phyloP scores from a whole-genome alignment of 2,329 filamentous ascomycete genomes.

The Microdochium nivale region DNA sequence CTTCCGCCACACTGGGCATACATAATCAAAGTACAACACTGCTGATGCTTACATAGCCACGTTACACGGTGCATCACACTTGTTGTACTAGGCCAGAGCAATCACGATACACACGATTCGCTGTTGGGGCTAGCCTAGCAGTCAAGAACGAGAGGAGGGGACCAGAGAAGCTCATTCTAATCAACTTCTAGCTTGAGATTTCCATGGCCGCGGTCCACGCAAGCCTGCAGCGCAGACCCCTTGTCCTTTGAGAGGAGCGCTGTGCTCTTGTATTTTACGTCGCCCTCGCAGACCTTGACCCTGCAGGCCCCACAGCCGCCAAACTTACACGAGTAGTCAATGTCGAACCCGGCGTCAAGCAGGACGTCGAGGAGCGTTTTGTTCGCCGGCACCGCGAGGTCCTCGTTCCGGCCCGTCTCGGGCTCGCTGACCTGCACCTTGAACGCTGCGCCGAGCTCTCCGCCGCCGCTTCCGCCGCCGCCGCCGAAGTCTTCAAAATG shows the following conservation, averaged over 20 bases:
- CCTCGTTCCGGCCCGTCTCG: neutral
- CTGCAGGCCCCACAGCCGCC: conserved; percentile 34
- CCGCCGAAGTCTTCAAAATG: conserved; percentile 1
- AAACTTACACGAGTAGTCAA: conserved; percentile 31
- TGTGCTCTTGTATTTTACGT: conserved; percentile 28
- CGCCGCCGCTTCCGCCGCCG: neutral
- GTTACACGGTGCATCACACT: too few relatives aligned
- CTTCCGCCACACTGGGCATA: too few relatives aligned
- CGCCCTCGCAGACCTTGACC: conserved; percentile 25
- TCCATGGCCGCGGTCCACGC: conserved; percentile 25
- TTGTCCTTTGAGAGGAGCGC: conserved; percentile 25
- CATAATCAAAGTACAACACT: too few relatives aligned
- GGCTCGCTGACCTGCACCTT: neutral
- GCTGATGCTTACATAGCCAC: too few relatives aligned
- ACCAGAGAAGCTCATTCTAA: neutral
- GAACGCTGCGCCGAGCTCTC: conserved; percentile 1
- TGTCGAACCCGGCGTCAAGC: conserved; percentile 13
- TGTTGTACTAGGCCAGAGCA: too few relatives aligned
- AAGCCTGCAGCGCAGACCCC: conserved; percentile 21
- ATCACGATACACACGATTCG: too few relatives aligned
- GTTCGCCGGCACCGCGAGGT: conserved; percentile 1
- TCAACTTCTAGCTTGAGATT: conserved; percentile 19
- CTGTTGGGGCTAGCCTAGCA: too few relatives aligned
- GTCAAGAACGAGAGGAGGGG: too few relatives aligned
- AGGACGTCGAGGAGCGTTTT: conserved; percentile 1